These are phyloP conservation scores for Termitomyces sp. DNA, from an alignment of 768 basidiomycete species.

Conservation along the genomic window DNA sequence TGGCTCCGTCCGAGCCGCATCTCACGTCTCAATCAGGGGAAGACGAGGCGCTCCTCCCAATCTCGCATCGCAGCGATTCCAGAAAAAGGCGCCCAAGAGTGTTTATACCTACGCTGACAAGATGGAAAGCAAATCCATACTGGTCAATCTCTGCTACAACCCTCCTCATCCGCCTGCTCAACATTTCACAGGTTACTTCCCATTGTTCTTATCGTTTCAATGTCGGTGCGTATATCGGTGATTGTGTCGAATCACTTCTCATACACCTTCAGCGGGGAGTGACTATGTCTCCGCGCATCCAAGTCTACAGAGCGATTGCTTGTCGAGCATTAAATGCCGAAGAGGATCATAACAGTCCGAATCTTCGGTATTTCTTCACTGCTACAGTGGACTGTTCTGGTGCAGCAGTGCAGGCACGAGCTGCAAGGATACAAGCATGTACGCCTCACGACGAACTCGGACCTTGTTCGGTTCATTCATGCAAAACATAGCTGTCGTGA, in stretches of 20 bases:
- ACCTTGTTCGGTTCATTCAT: background rate
- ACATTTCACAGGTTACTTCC: conserved; percentile 56
- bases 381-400: conserved; percentile 24
- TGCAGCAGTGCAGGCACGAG: conserved; percentile 59
- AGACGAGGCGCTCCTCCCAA: conserved; percentile 16
- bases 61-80: conserved; percentile 1
- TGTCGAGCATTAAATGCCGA: conserved; percentile 45
- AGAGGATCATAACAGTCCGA: conserved; percentile 15
- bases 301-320: conserved; percentile 74
- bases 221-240: conserved; percentile 45
- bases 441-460: conserved; percentile 5
- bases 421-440: conserved; percentile 70
- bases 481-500: conserved; percentile 48
- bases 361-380: conserved; percentile 7
- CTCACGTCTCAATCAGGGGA: conserved; percentile 2
- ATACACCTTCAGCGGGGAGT: conserved; percentile 56
- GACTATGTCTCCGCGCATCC: conserved; percentile 72
- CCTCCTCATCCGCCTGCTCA: background rate
- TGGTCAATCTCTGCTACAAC: conserved; percentile 27
- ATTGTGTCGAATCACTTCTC: conserved; percentile 4
- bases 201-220: conserved; percentile 56
- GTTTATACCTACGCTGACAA: conserved; percentile 12
- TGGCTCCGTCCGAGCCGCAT: background rate
- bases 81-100: conserved; percentile 7
- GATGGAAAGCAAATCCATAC: conserved; percentile 35